Evolutionary conservation across 768 basidiomycete species (phyloP).

Genomic region (Trichaptum fuscoviolaceum): DNA sequence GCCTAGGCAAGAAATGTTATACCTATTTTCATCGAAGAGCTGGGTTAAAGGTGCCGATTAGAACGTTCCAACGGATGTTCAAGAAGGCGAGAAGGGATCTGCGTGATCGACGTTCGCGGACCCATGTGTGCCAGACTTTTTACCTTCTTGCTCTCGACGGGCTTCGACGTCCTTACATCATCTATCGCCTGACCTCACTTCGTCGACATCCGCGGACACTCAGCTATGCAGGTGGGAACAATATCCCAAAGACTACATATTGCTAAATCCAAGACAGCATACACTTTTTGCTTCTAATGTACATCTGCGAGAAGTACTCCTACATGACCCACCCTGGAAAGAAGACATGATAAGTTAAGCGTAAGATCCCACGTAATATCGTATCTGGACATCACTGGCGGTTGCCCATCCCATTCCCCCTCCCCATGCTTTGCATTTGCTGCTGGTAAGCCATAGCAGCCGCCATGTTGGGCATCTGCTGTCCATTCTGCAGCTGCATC

Average conservation of each 20-base stretch:
- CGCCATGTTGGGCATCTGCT: constrained; percentile 8
- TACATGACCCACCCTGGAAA: background rate
- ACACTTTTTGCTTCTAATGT: background rate
- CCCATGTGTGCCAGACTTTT: background rate
- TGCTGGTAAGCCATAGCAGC: constrained; percentile 16
- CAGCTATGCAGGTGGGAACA: background rate
- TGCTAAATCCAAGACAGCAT: background rate
- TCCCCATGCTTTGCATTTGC: constrained; percentile 17
- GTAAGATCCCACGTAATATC: background rate
- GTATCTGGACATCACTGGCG: background rate
- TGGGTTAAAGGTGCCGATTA: background rate
- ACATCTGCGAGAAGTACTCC: background rate
- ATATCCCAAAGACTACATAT: background rate
- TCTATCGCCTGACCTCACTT: background rate
- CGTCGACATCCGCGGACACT: background rate
- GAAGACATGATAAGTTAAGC: background rate
- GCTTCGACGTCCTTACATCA: background rate
- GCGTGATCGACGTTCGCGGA: background rate
- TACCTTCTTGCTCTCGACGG: background rate
- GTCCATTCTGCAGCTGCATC: constrained; percentile 13
- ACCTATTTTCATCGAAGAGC: background rate
- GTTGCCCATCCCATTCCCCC: background rate
- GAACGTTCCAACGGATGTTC: background rate
- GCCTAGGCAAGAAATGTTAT: background rate
- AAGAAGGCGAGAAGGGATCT: background rate